Conservation (phyloP, 805 yeast species). For the Candida suzukii region DNA sequence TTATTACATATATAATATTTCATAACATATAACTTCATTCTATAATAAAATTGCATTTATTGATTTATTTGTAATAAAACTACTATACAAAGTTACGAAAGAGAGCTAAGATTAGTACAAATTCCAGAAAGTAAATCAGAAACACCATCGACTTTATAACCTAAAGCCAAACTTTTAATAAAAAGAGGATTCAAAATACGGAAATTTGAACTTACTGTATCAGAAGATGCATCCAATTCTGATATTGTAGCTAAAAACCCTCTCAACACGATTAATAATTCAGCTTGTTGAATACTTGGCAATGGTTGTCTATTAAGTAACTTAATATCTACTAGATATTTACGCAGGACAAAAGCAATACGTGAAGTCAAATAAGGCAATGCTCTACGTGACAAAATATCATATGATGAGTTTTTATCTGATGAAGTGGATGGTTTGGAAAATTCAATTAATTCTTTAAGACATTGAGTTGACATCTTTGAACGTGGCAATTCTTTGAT, state of each 20-base stretch:
- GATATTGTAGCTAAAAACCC: constrained; percentile 28
- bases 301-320: constrained; percentile 59
- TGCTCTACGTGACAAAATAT: constrained; percentile 19
- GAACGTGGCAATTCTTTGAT: constrained; percentile 36
- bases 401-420: neutral
- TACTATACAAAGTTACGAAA: no score
- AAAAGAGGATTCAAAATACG: constrained; percentile 14
- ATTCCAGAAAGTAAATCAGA: constrained; percentile 10
- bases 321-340: constrained; percentile 56
- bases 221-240: constrained; percentile 1
- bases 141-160: constrained; percentile 11
- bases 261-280: constrained; percentile 39
- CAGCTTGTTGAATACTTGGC: constrained; percentile 57
- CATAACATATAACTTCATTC: no score
- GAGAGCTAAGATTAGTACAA: constrained; percentile 12
- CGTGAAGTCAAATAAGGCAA: constrained; percentile 50
- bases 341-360: constrained; percentile 51
- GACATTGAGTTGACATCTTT: constrained; percentile 46
- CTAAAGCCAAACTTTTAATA: constrained; percentile 14
- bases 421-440: constrained; percentile 4
- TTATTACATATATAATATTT: no score
- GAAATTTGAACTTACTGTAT: constrained; percentile 4
- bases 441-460: constrained; percentile 41
- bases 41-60: no score
- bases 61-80: no score